These are phyloP conservation scores for Phytophthora foliorum DNA, from an alignment of 352 stramenopile species.

Conservation along the genomic window DNA sequence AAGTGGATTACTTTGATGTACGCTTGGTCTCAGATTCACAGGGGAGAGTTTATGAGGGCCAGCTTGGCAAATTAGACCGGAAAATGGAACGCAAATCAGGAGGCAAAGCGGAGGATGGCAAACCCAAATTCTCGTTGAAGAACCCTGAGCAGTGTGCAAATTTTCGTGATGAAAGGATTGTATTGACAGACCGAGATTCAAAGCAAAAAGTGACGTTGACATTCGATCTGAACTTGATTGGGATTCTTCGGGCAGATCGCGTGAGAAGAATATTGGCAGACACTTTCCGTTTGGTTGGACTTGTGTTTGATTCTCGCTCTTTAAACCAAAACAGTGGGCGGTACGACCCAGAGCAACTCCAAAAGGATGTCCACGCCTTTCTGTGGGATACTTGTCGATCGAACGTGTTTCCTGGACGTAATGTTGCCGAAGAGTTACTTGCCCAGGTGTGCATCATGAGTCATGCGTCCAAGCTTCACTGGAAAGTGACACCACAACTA, in stretches of 20 bases:
- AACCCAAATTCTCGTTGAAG: conserved; percentile 34
- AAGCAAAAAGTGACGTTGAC: conserved; percentile 49
- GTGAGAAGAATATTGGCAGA: conserved; percentile 64
- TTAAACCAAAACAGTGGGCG: conserved; percentile 44
- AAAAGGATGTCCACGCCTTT: conserved; percentile 49
- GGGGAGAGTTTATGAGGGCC: conserved; percentile 49
- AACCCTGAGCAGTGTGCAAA: conserved; percentile 30
- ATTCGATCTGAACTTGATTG: conserved; percentile 56
- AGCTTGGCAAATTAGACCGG: conserved; percentile 41
- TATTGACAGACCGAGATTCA: conserved; percentile 52
- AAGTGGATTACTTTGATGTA: conserved; percentile 70
- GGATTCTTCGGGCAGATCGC: conserved; percentile 59
- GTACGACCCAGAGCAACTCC: conserved; percentile 10
- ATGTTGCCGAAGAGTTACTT: conserved; percentile 50
- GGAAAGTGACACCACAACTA: conserved; percentile 72
- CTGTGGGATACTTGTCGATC: conserved; percentile 69
- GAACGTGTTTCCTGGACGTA: conserved; percentile 42
- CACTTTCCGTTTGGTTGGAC: conserved; percentile 69
- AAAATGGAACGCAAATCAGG: conserved; percentile 13
- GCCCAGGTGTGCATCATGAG: conserved; percentile 59
- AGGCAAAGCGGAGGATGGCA: conserved; percentile 1
- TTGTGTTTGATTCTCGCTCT: conserved; percentile 62
- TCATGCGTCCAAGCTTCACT: conserved; percentile 59
- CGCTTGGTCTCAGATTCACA: conserved; percentile 42
- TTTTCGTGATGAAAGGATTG: conserved; percentile 45